Conservation (phyloP, 495 filamentous ascomycete genomes). For the Clavariopsis aquatica region DNA sequence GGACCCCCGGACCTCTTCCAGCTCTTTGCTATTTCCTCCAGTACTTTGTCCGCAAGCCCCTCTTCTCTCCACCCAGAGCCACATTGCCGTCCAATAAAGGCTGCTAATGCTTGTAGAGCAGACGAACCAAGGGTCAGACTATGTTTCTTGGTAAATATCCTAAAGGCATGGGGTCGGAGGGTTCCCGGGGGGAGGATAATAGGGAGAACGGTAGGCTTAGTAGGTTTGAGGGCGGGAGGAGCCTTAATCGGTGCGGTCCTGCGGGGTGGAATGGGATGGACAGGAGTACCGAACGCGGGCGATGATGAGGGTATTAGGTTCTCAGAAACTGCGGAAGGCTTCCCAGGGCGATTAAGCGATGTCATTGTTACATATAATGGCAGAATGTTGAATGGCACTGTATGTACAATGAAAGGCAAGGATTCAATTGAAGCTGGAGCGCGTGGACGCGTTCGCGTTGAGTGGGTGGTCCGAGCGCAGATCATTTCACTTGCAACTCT, state of each 20-base stretch:
- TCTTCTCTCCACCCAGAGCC: conserved; percentile 96
- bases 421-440: conserved; percentile 1
- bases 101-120: conserved; percentile 77
- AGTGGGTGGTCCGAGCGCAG: not conserved
- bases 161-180: conserved; percentile 87
- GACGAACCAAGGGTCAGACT: conserved; percentile 89
- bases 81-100: conserved; percentile 89
- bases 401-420: not conserved
- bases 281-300: conserved; percentile 82
- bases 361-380: conserved; percentile 18
- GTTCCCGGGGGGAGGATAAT: conserved; percentile 85
- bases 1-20: conserved; percentile 85
- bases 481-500: not conserved
- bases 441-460: conserved; percentile 6
- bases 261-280: conserved; percentile 65
- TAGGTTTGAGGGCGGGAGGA: conserved; percentile 54
- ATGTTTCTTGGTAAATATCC: conserved; percentile 96
- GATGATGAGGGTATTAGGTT: conserved; percentile 82
- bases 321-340: conserved; percentile 28
- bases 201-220: conserved; percentile 75
- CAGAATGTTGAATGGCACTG: not conserved
- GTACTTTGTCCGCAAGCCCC: conserved; percentile 83
- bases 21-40: conserved; percentile 84
- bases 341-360: conserved; percentile 22
- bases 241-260: conserved; percentile 51